Evolutionary conservation across 768 basidiomycete genomes (phyloP).

Genomic region (Terana coerulea): DNA sequence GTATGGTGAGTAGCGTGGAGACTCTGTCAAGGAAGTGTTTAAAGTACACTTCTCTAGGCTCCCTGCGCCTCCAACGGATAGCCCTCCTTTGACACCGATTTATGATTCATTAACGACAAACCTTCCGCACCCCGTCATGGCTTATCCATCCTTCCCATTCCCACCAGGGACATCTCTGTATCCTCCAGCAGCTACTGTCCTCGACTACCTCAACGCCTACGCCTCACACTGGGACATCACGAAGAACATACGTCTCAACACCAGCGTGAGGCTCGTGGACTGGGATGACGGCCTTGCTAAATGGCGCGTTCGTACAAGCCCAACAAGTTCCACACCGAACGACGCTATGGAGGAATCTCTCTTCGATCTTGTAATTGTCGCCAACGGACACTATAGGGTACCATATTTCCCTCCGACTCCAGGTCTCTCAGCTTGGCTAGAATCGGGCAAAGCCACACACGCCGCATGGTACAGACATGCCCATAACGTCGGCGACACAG

Average conservation of each 20-base stretch:
- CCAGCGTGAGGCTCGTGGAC: conserved; percentile 44
- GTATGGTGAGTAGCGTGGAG: conserved; percentile 50
- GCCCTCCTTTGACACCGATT: conserved; percentile 62
- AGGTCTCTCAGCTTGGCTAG: conserved; percentile 59
- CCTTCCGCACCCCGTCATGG: conserved; percentile 77
- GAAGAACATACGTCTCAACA: conserved; percentile 60
- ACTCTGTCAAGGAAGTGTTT: not conserved
- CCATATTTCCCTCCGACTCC: conserved; percentile 61
- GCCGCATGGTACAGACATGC: conserved; percentile 67
- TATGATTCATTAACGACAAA: conserved; percentile 85
- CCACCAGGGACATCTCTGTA: conserved; percentile 71
- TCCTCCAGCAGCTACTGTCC: conserved; percentile 57
- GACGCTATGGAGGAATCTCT: conserved; percentile 24
- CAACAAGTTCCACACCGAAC: not conserved
- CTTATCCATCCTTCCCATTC: conserved; percentile 57
- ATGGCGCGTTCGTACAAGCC: conserved; percentile 44
- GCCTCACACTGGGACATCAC: conserved; percentile 56
- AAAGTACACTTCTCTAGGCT: conserved; percentile 33
- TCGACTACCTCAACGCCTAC: conserved; percentile 67
- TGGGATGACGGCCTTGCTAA: conserved; percentile 31
- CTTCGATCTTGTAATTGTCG: conserved; percentile 68
- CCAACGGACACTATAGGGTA: conserved; percentile 70
- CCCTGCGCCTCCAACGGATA: conserved; percentile 45
- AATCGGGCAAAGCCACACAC: conserved; percentile 50
- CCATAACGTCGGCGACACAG: conserved; percentile 29